These are phyloP conservation scores for Coffea eugenioides DNA, from an alignment of 257 asterid genomes.

Conservation along the genomic window DNA sequence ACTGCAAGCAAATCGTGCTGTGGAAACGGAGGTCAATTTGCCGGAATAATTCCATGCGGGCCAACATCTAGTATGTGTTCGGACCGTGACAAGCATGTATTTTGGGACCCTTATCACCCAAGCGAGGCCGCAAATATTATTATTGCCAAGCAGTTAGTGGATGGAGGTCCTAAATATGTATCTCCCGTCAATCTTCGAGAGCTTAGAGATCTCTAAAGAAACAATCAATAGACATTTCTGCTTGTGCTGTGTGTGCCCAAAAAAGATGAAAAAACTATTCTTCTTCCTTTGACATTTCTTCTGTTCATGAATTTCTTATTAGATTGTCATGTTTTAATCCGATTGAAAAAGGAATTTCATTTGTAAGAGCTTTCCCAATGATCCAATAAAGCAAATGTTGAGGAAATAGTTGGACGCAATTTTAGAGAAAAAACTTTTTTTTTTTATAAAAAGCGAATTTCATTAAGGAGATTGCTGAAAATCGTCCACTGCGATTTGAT, in stretches of 20 bases:
- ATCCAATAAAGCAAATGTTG: neutral
- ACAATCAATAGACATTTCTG: neutral
- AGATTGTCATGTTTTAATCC: neutral
- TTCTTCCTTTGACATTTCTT: too few species aligned
- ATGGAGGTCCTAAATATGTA: conserved; percentile 60
- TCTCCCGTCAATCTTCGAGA: conserved; percentile 68
- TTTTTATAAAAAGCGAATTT: too few species aligned
- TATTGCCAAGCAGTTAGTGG: conserved; percentile 72
- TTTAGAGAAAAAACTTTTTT: too few species aligned
- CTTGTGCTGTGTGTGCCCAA: neutral
- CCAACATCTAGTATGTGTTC: conserved; percentile 78
- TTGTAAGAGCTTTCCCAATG: neutral
- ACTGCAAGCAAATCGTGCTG: conserved; percentile 76
- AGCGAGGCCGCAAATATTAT: conserved; percentile 84
- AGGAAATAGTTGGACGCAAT: neutral
- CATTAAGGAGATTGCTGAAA: too few species aligned
- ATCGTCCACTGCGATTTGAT: too few species aligned
- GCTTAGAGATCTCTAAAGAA: conserved; percentile 61
- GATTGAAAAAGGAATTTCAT: neutral
- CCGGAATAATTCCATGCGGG: conserved; percentile 89
- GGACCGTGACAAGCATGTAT: conserved; percentile 69
- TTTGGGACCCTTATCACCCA: conserved; percentile 96
- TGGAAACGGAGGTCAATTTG: conserved; percentile 83
- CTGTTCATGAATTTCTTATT: neutral
- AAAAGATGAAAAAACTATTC: neutral